phyloP scores from a whole-genome alignment of 148 eudicot species.

The Bassia scoparia region DNA sequence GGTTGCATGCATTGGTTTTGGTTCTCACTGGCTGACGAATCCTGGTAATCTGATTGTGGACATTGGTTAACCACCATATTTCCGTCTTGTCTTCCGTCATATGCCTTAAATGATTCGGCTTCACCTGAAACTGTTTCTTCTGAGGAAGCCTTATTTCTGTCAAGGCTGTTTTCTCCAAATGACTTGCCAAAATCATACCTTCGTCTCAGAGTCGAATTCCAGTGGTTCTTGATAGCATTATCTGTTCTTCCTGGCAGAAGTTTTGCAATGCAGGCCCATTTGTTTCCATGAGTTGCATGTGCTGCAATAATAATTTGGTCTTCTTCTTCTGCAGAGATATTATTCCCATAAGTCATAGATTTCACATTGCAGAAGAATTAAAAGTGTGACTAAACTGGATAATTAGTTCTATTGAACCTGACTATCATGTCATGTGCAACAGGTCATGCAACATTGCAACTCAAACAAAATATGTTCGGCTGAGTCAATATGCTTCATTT shows the following conservation, averaged over 20 bases:
- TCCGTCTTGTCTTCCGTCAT: slow-evolving; percentile 28
- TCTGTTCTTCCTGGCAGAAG: slow-evolving; percentile 86
- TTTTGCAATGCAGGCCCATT: slow-evolving; percentile 81
- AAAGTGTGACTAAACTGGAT: not conserved
- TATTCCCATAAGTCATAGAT: slow-evolving; percentile 2
- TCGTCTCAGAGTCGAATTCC: slow-evolving; percentile 78
- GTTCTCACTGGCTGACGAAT: slow-evolving; percentile 16
- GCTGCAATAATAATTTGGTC: slow-evolving; percentile 55
- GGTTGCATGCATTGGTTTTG: slow-evolving; percentile 17
- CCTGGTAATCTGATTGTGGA: slow-evolving; percentile 26
- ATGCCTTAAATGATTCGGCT: slow-evolving; percentile 33
- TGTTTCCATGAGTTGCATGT: slow-evolving; percentile 77
- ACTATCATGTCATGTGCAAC: not conserved
- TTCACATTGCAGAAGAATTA: not conserved
- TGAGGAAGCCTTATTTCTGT: slow-evolving; percentile 50
- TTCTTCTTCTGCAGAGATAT: slow-evolving; percentile 65
- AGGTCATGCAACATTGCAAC: not conserved
- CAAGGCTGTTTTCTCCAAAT: slow-evolving; percentile 35
- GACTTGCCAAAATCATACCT: slow-evolving; percentile 32
- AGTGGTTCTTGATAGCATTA: slow-evolving; percentile 82
- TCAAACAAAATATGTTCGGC: too few species aligned
- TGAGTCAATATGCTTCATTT: too few species aligned
- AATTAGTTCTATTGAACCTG: not conserved
- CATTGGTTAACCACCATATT: slow-evolving; percentile 25
- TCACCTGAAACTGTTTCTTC: slow-evolving; percentile 67